A percentile compares a stretch with the other conserved stretches of the same genome.
These are phyloP conservation scores for Puccinellia tenuiflora DNA, from an alignment of 176 grass and related monocot genomes.

Conservation along the genomic window DNA sequence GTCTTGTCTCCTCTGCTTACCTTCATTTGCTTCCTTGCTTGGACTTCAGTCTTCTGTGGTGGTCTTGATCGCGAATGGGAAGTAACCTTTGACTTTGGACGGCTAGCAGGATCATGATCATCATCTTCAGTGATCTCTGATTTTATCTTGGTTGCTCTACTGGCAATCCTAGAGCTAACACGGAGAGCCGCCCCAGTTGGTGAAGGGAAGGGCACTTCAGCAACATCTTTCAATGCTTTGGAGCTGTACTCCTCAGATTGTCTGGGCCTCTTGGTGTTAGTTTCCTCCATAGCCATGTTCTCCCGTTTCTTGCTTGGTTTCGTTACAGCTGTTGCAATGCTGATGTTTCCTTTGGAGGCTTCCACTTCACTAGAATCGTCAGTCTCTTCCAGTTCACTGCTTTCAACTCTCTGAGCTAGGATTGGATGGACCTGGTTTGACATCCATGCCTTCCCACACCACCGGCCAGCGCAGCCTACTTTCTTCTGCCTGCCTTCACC, in stretches of 20 bases:
- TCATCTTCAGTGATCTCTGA: background rate
- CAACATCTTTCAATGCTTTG: conserved; percentile 5
- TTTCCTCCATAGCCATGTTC: conserved; percentile 34
- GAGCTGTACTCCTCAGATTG: background rate
- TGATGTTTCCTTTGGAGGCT: conserved; percentile 24
- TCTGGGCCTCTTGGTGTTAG: conserved; percentile 33
- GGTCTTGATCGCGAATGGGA: conserved; percentile 23
- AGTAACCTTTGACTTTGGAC: conserved; percentile 22
- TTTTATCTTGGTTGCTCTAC: background rate
- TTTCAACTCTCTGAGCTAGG: conserved; percentile 48
- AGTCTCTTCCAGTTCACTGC: conserved; percentile 28
- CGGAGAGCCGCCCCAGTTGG: background rate
- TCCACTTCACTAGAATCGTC: conserved; percentile 33
- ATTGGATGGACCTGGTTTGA: conserved; percentile 78
- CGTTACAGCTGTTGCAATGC: background rate
- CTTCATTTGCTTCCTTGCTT: conserved; percentile 39
- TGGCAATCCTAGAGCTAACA: background rate
- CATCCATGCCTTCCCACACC: conserved; percentile 94
- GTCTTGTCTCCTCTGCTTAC: background rate
- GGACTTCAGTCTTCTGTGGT: conserved; percentile 34
- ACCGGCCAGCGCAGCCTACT: conserved; percentile 54
- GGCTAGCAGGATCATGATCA: conserved; percentile 6
- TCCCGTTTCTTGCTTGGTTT: conserved; percentile 39
- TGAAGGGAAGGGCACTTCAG: no score
- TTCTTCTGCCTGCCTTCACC: conserved; percentile 60